Evolutionary conservation across 2,329 filamentous ascomycete species (phyloP).

Genomic region (Fusarium fujikuroi): DNA sequence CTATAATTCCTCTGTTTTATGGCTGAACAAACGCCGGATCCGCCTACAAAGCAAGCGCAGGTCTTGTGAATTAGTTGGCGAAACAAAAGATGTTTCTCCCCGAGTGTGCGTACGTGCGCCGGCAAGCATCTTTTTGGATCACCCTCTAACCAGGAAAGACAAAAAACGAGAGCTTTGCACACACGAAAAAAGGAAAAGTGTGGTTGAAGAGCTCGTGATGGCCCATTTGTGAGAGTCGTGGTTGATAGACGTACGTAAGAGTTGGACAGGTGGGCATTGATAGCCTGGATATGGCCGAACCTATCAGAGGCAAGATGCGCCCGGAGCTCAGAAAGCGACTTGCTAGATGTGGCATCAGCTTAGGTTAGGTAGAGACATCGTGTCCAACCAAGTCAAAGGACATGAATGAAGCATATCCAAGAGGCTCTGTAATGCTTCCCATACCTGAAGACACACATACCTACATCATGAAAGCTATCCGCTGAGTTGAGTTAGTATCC

Average conservation of each 20-base stretch:
- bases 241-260: constrained; percentile 22
- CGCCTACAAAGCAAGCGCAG: constrained; percentile 17
- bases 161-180: constrained; percentile 10
- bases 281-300: constrained; percentile 22
- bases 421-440: neutral
- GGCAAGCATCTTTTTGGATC: constrained; percentile 17
- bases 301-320: constrained; percentile 29
- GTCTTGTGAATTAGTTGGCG: neutral
- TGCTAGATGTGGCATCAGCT: constrained; percentile 23
- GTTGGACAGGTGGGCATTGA: constrained; percentile 19
- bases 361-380: constrained; percentile 18
- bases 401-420: neutral
- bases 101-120: constrained; percentile 11
- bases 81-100: constrained; percentile 19
- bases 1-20: neutral
- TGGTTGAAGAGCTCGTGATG: constrained; percentile 31
- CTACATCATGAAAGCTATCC: neutral
- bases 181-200: neutral
- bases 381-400: constrained; percentile 11
- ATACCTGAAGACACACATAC: neutral
- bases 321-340: constrained; percentile 22
- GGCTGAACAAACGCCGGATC: constrained; percentile 10
- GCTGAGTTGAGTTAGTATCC: neutral
- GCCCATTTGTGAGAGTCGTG: constrained; percentile 4
- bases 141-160: constrained; percentile 4